Percentiles rank a stretch among this genome's conserved stretches.
Conservation (phyloP, 2,329 filamentous ascomycete species). For the Acarospora socialis region DNA sequence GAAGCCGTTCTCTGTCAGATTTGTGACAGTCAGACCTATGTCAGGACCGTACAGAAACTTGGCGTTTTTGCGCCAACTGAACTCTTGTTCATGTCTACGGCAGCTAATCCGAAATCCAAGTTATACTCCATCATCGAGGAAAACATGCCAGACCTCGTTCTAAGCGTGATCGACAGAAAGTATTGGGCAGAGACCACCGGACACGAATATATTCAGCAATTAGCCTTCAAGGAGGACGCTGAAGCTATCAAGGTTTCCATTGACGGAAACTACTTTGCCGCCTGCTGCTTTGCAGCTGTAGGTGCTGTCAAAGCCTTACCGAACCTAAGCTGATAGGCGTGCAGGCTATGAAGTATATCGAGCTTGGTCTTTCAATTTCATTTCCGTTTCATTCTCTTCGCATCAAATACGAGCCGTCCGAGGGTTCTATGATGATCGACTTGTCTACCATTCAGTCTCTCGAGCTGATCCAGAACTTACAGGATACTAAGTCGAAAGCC, state of each 20-base stretch:
- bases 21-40: conserved; percentile 83
- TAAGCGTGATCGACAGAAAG: conserved; percentile 55
- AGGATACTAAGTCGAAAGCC: conserved; percentile 61
- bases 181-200: conserved; percentile 74
- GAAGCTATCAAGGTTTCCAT: conserved; percentile 68
- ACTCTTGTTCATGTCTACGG: conserved; percentile 62
- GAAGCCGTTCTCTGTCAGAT: conserved; percentile 82
- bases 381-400: conserved; percentile 71
- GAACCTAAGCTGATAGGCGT: conserved; percentile 11
- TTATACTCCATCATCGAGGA: conserved; percentile 61
- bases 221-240: conserved; percentile 69
- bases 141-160: conserved; percentile 40
- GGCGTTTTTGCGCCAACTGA: conserved; percentile 64
- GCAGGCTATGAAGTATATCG: conserved; percentile 68
- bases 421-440: conserved; percentile 93
- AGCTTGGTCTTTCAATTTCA: conserved; percentile 50
- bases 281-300: conserved; percentile 76
- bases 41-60: conserved; percentile 76
- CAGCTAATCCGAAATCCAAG: conserved; percentile 57
- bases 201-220: conserved; percentile 58
- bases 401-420: conserved; percentile 73
- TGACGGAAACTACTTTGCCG: conserved; percentile 72
- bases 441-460: conserved; percentile 73
- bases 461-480: conserved; percentile 79
- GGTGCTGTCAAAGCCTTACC: conserved; percentile 20